Evolutionary conservation across 2,329 filamentous ascomycete species (phyloP).

Genomic region (Cytospora chrysosperma): DNA sequence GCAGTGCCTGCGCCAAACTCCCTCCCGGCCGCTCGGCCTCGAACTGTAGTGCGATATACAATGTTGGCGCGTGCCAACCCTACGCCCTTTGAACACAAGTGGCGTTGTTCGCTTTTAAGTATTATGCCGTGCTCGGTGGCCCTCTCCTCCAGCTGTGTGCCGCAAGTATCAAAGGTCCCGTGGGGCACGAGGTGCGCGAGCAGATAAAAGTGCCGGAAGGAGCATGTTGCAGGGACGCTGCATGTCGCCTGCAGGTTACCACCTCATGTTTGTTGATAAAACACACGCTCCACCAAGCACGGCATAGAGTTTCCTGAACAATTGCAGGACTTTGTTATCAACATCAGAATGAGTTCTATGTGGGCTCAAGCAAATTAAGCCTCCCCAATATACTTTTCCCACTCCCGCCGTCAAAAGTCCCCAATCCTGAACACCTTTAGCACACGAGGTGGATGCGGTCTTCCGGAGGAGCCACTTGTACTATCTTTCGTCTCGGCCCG

Average conservation of each 20-base stretch:
- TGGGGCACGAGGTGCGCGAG: not conserved
- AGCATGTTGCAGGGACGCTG: not conserved
- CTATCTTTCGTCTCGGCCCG: not conserved
- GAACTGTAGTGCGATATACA: no score
- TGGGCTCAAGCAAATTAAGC: not conserved
- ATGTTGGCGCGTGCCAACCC: no score
- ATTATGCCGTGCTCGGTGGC: no score
- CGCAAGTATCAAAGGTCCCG: not conserved
- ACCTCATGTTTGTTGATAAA: not conserved
- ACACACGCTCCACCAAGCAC: not conserved
- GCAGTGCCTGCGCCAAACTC: no score
- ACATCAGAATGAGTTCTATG: not conserved
- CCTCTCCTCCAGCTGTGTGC: no score
- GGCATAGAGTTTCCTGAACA: not conserved
- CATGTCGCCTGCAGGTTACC: not conserved
- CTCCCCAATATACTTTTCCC: not conserved
- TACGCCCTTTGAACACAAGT: no score
- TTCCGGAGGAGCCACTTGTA: not conserved
- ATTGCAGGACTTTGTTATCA: not conserved
- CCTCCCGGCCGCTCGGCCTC: no score
- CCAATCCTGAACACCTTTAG: conserved; percentile 14
- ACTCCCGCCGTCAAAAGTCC: conserved; percentile 5
- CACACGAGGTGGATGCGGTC: not conserved
- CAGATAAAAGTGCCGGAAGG: not conserved
- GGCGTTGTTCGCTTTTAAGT: not conserved